Base-by-base conservation (phyloP, 768 basidiomycete genomes). In the Rhodotorula paludigena region DNA sequence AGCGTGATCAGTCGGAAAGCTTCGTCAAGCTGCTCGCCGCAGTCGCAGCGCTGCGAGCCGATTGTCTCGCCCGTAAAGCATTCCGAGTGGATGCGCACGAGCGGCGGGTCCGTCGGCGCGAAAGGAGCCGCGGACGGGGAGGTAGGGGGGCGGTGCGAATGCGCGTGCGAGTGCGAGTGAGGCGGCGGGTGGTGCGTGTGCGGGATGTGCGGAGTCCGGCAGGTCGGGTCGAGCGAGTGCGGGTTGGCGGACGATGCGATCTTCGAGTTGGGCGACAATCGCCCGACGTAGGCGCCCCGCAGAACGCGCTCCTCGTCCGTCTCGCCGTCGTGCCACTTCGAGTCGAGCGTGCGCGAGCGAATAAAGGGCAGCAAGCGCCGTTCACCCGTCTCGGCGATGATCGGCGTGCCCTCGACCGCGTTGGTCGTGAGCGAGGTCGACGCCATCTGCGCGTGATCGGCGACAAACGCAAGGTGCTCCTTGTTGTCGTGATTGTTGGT, bases 21-120 rank as follows among this genome's bases (percentile, higher is more conserved):
- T 77, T 97, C 94, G 79, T 98, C 93, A 8, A 99, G 83, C 78
- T 99, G 96, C 79, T 98, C 93, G 21, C 96, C 96, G 76, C 96
- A 99, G 78, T 99, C 96, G 77, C 96, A 99, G 39, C 96, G 88
- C 89, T 96, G 92, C 35, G 82, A 92, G 35, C 96, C 96, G 65
- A 98, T 85, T 14, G 93, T 98, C 79, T 98, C 96, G 36, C 96
- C 96, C 0, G 96, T 99, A 80, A 92, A 98, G 78, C 96, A 99
- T 78, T 99, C 96, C 36, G 92, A 96, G 79, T 99, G 96, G 57
- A 99, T 91, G 45, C 96, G 87, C 51, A 99, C 86, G 58, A 98
- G 84, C 0, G 96, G 92, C 0, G 87, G 79, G 2, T 87, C 66
- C 33, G 57, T 63, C 35, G 62, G 44, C 42, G 47, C 42, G 10